A percentile compares a stretch with the other conserved stretches of the same genome.
Conservation (phyloP, 495 filamentous ascomycete species). For the Friedmanniomyces simplex region DNA sequence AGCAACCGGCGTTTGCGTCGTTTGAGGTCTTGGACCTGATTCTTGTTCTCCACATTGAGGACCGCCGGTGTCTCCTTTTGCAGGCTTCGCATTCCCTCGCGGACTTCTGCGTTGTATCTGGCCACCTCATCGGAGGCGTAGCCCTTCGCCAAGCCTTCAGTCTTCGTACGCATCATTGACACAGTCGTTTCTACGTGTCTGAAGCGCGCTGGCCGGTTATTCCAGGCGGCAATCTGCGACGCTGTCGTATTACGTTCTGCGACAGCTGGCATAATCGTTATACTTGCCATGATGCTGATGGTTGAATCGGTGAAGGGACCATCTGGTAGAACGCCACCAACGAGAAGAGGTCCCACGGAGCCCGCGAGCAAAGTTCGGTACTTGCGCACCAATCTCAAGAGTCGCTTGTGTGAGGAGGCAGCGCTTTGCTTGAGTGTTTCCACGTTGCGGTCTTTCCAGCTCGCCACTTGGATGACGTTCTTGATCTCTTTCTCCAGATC, state of each 20-base stretch:
- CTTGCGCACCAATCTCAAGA: constrained; percentile 84
- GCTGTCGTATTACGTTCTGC: background rate
- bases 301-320: background rate
- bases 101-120: constrained; percentile 2
- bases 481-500: constrained; percentile 76
- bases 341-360: constrained; percentile 37
- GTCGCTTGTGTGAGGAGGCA: constrained; percentile 75
- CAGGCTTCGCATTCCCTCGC: constrained; percentile 48
- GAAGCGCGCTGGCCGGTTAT: constrained; percentile 52
- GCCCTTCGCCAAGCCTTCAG: constrained; percentile 27
- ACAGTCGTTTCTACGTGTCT: constrained; percentile 56
- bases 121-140: background rate
- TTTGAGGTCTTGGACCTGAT: constrained; percentile 74
- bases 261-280: background rate
- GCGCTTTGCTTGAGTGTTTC: constrained; percentile 78
- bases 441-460: constrained; percentile 96
- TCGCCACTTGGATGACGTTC: constrained; percentile 75
- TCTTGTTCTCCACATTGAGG: constrained; percentile 73
- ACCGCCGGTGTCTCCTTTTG: constrained; percentile 67
- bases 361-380: constrained; percentile 68
- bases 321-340: background rate
- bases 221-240: background rate
- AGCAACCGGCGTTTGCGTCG: constrained; percentile 82
- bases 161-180: constrained; percentile 45
- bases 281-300: background rate